Base-by-base conservation (phyloP, 2,329 filamentous ascomycete species). In the Talaromyces sp. region DNA sequence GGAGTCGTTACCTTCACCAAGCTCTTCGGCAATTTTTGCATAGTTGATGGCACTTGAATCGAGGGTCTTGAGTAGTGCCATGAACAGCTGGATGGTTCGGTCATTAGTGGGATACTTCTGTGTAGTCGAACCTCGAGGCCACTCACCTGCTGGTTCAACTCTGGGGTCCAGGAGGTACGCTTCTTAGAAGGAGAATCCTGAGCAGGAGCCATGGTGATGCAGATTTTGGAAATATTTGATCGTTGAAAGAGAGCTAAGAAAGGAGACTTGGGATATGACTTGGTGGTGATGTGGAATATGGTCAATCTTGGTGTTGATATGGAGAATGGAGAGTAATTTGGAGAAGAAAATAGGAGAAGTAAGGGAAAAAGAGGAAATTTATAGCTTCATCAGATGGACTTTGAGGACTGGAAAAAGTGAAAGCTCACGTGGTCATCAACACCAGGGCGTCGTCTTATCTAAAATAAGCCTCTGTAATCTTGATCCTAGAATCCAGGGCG, bases 1-100 rank as follows among this genome's bases (percentile, higher is more conserved):
- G 52, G 19, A 22, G 10, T 39, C 6, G 3, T 63, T 63, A 63
- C 62, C 62, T 58, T 58, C 27, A 19, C 61, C 61, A 11, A 63
- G 19, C 19, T 47, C 3, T 11, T 50, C 52, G 31, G 62, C 62
- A 9, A 63, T n/a, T 25, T 59, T 49, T 3, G 19, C 41, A 7
- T 58, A 58, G 22, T 63, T 22, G 2, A 63, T 33, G 1, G 39
- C 25, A 27, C 15, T 33, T 7, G 52, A 2, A 0, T 54, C 39
- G 0, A 63, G 39, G 8, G 8, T 31, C 6, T 63, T 49, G 15
- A 63, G 27, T 5, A 63, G 22, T 2, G 52, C n/a, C 7, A 63
- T 13, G n/a, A 63, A 57, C 2, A 63, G 52, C 52, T 63, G 15
- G 6, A 19, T 33, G 31, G 15, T 5, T 27, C 8, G 17, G n/a